Base-by-base conservation (phyloP, 1,284 basidiomycete genomes). In the Porodaedalea pini region DNA sequence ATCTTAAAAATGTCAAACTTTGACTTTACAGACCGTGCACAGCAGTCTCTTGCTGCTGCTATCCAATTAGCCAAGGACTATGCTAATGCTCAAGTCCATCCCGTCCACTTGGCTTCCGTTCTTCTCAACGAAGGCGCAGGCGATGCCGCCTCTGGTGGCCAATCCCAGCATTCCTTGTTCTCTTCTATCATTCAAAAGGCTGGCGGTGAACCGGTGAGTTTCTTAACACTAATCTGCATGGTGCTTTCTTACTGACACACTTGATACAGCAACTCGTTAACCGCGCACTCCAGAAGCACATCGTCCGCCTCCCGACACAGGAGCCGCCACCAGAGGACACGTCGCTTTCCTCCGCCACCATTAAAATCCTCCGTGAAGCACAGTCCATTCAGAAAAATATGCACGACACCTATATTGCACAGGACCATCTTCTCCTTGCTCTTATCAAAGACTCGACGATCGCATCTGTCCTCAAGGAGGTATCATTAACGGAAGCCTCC, bases 341-440 rank as follows among this genome's bases (percentile, higher is more conserved):
- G 10, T 76, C 83, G 1, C 70, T 94, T 47, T 84, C 87, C 39
- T 72, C 81, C 3, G 75, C 81, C 4, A 70, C 83, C 10, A 68
- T 82, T 62, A 87, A 88, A 66, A 82, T 94, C 44, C 72, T 97
- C 25, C 82, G 86, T 19, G 89, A 92, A 63, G 92, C 94, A 0
- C 88, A 92, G 61, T 79, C 76, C 17, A 74, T 92, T 7, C 89
- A 91, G 68, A 93, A 93, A 72, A 89, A 85, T 7, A 91, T 91
- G 88, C 90, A 93, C 69, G 96, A 98, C 71, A 86, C 89, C 4
- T 98, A 89, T 71, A 90, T 98, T 60, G 94, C 95, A 0, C 90
- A 97, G 69, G 95, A 98, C 65, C 78, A 85, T 67, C 69, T 90
- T 17, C 68, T 86, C 29, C 74, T 88, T 45, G 92, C 90, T 1